Percentiles rank a stretch among this genome's conserved stretches.
These are phyloP conservation scores for Nigrospora sphaerica DNA, from an alignment of 2,329 filamentous ascomycete genomes.

Conservation along the genomic window DNA sequence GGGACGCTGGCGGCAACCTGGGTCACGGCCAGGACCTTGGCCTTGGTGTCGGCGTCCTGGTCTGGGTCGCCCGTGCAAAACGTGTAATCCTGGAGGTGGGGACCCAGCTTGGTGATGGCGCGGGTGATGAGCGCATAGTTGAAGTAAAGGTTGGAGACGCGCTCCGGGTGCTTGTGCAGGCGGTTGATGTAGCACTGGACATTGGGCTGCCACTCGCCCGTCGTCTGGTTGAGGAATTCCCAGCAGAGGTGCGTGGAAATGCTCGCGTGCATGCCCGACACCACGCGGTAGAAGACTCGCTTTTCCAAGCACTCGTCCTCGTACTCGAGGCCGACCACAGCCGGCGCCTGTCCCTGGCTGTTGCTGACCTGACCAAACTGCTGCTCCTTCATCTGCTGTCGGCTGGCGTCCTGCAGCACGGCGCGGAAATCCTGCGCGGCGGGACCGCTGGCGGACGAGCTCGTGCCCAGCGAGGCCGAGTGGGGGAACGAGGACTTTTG, in stretches of 20 bases:
- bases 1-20: slow-evolving; percentile 60
- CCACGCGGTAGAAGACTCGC: slow-evolving; percentile 92
- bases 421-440: slow-evolving; percentile 56
- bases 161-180: slow-evolving; percentile 79
- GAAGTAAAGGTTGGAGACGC: slow-evolving; percentile 96
- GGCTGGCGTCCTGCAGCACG: slow-evolving; percentile 50
- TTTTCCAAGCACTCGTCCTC: slow-evolving; percentile 96
- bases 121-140: slow-evolving; percentile 95
- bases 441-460: slow-evolving; percentile 35
- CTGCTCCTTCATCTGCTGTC: slow-evolving; percentile 55
- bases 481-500: slow-evolving; percentile 57
- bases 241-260: slow-evolving; percentile 95
- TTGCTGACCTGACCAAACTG: slow-evolving; percentile 39
- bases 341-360: slow-evolving; percentile 42
- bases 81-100: slow-evolving; percentile 74
- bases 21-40: slow-evolving; percentile 73
- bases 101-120: slow-evolving; percentile 82
- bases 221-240: slow-evolving; percentile 93
- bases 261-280: slow-evolving; percentile 96
- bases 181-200: slow-evolving; percentile 79
- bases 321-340: slow-evolving; percentile 61
- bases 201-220: slow-evolving; percentile 88
- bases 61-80: slow-evolving; percentile 83
- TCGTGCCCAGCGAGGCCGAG: slow-evolving; percentile 46
- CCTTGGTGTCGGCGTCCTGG: slow-evolving; percentile 73